Evolutionary conservation across 2,329 filamentous ascomycete species (phyloP).

Genomic region (Cladorrhinum sp.): DNA sequence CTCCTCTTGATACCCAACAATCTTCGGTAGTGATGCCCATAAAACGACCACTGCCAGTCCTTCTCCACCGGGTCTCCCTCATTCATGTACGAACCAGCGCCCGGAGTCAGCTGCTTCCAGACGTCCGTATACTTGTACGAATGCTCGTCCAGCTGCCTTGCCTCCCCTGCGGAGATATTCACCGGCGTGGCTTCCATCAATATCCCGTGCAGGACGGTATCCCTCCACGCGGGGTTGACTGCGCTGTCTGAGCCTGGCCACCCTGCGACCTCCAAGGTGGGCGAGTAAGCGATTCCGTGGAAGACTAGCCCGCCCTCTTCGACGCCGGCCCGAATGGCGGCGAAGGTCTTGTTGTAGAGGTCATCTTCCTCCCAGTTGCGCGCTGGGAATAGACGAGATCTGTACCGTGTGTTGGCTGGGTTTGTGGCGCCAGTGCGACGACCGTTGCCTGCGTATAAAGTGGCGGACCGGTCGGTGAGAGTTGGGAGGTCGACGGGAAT

Average conservation of each 20-base stretch:
- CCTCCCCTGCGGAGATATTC: constrained; percentile 18
- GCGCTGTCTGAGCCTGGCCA: constrained; percentile 25
- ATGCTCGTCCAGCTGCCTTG: constrained; percentile 12
- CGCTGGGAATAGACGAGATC: constrained; percentile 28
- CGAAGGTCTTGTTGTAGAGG: constrained; percentile 23
- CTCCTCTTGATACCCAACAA: constrained; percentile 38
- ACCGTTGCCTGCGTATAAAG: constrained; percentile 20
- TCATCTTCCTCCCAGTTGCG: constrained; percentile 22
- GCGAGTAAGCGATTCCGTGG: constrained; percentile 28
- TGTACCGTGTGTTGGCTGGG: constrained; percentile 28
- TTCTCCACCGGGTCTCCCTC: constrained; percentile 24
- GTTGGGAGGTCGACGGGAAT: constrained; percentile 25
- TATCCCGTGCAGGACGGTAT: constrained; percentile 20
- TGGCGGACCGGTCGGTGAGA: background rate
- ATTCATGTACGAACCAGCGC: constrained; percentile 23
- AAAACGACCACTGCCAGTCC: constrained; percentile 25
- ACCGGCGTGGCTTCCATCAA: constrained; percentile 20
- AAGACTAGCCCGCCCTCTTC: constrained; percentile 28
- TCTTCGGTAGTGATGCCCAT: constrained; percentile 27
- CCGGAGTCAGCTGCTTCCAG: constrained; percentile 21
- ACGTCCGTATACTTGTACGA: constrained; percentile 14
- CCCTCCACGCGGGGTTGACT: constrained; percentile 30
- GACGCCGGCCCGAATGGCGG: constrained; percentile 24
- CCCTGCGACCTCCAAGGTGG: constrained; percentile 23
- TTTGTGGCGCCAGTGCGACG: constrained; percentile 18